Evolutionary conservation across 352 stramenopile species (phyloP).

Genomic region (Phytophthora cactorum): DNA sequence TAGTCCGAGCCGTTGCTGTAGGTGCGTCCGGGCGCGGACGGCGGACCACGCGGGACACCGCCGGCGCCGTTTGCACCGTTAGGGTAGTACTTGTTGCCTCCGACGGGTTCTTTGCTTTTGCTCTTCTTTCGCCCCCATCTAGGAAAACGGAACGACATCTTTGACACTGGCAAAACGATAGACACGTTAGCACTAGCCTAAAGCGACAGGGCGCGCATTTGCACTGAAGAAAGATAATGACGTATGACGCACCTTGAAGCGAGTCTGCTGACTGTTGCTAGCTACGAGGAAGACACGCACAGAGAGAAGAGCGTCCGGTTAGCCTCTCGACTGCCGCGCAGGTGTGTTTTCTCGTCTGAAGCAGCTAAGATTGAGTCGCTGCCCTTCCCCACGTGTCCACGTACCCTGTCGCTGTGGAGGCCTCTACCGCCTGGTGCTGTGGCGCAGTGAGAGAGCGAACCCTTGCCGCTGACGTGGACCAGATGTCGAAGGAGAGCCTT

Average conservation of each 20-base stretch:
- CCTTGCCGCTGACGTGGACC: not conserved
- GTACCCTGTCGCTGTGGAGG: conserved; percentile 7
- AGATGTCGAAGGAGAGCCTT: conserved; percentile 20
- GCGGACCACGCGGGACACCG: conserved; percentile 38
- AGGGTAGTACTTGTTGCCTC: conserved; percentile 52
- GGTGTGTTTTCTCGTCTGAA: conserved; percentile 18
- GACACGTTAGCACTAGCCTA: conserved; percentile 10
- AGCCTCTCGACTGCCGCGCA: conserved; percentile 1
- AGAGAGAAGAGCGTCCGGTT: conserved; percentile 9
- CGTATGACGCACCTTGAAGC: conserved; percentile 7
- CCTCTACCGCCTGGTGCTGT: conserved; percentile 14
- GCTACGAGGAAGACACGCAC: conserved; percentile 8
- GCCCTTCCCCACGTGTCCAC: not conserved
- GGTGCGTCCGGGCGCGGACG: conserved; percentile 49
- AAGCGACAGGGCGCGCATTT: conserved; percentile 5
- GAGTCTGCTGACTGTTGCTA: conserved; percentile 10
- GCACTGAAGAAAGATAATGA: not conserved
- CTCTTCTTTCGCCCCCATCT: conserved; percentile 81
- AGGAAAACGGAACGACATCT: conserved; percentile 78
- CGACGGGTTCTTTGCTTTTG: conserved; percentile 46
- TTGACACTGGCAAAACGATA: conserved; percentile 5
- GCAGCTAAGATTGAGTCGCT: conserved; percentile 10
- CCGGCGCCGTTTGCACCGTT: conserved; percentile 14
- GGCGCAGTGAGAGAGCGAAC: conserved; percentile 3
- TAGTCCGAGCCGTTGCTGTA: conserved; percentile 54